Conservation (phyloP, 2,329 filamentous ascomycete genomes). For the Nannizzia gypsea region DNA sequence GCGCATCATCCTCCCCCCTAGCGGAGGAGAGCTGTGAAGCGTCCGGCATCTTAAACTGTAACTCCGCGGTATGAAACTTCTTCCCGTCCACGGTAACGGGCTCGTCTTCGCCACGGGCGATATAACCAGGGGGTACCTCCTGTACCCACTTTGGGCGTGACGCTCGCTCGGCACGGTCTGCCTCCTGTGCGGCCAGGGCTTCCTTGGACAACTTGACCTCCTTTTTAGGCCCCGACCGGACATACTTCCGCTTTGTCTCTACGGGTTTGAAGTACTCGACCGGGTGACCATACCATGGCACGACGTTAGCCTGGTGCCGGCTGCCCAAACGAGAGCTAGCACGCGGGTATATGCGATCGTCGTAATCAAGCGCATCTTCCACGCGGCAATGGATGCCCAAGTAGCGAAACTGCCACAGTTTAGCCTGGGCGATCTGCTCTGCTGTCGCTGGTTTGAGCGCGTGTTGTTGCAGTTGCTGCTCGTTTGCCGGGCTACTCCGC, state of each 20-base stretch:
- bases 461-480: constrained; percentile 48
- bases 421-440: constrained; percentile 84
- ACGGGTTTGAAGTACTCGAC: constrained; percentile 83
- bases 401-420: constrained; percentile 93
- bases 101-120: constrained; percentile 70
- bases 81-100: constrained; percentile 51
- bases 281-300: constrained; percentile 72
- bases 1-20: constrained; percentile 33
- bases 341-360: constrained; percentile 92
- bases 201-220: constrained; percentile 70
- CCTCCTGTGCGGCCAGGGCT: constrained; percentile 63
- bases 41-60: constrained; percentile 66
- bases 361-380: constrained; percentile 90
- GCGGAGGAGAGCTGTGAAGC: constrained; percentile 34
- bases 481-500: constrained; percentile 29
- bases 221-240: constrained; percentile 57
- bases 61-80: constrained; percentile 58
- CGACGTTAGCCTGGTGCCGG: constrained; percentile 77
- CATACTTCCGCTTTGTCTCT: constrained; percentile 68
- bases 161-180: constrained; percentile 65
- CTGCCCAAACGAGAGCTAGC: constrained; percentile 86
- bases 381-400: constrained; percentile 89
- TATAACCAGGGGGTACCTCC: constrained; percentile 79
- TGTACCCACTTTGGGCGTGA: constrained; percentile 86
- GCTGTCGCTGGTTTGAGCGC: constrained; percentile 53